Percentiles rank a stretch among this genome's conserved stretches.
Evolutionary conservation across 148 eudicot species (phyloP).

Genomic region (Bassia scoparia): DNA sequence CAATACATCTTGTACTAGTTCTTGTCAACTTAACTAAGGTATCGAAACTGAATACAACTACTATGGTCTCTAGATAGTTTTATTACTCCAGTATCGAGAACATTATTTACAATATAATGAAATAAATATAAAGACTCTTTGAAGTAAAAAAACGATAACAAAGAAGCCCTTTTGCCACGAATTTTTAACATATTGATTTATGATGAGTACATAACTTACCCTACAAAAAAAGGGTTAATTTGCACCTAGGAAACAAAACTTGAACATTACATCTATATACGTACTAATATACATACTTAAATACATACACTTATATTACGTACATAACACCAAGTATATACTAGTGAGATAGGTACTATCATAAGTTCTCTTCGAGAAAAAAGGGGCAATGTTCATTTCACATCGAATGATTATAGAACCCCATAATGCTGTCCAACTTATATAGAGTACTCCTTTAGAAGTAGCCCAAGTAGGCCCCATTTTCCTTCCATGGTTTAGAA

Average conservation of each 20-base stretch:
- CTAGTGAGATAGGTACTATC: slow-evolving; percentile 3
- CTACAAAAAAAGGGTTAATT: not conserved
- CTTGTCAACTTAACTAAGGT: too few relatives aligned
- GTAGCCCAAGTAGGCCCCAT: slow-evolving; percentile 19
- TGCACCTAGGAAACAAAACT: not conserved
- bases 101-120: too few relatives aligned
- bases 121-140: too few relatives aligned
- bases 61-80: too few relatives aligned
- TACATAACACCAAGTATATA: not conserved
- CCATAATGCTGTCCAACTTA: slow-evolving; percentile 1
- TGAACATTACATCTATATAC: not conserved
- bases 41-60: too few relatives aligned
- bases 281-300: not conserved
- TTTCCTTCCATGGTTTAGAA: slow-evolving; percentile 8
- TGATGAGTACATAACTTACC: slow-evolving; percentile 14
- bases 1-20: too few relatives aligned
- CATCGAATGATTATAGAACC: slow-evolving; percentile 2
- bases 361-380: not conserved
- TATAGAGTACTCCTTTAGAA: slow-evolving; percentile 14
- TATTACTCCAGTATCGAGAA: too few relatives aligned
- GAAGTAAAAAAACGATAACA: too few relatives aligned
- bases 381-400: slow-evolving; percentile 2
- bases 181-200: not conserved
- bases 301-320: not conserved
- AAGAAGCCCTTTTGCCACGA: too few relatives aligned